Evolutionary conservation across 371 early-diverging fungal genomes (phyloP).

Genomic region (Rhizopus arrhizus): DNA sequence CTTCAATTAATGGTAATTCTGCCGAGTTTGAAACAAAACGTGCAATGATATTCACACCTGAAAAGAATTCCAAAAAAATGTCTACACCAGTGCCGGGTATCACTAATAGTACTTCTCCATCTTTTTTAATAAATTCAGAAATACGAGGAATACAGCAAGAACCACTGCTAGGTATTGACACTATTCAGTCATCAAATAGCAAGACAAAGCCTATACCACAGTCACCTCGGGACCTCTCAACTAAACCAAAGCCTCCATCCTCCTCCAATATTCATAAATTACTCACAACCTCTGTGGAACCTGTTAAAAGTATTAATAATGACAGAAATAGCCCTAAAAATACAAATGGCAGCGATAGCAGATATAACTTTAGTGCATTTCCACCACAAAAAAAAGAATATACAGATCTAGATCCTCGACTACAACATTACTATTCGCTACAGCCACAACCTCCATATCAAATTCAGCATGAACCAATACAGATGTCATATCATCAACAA

Average conservation of each 20-base stretch:
- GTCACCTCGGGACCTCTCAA: conserved; percentile 1
- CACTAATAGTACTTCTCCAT: not conserved
- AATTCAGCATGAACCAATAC: conserved; percentile 9
- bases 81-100: not conserved
- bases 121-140: not conserved
- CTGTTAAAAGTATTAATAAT: not conserved
- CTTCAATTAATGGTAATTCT: not conserved
- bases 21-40: not conserved
- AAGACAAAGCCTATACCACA: conserved; percentile 28
- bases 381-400: conserved; percentile 7
- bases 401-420: not conserved
- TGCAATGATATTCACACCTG: not conserved
- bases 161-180: not conserved
- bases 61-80: not conserved
- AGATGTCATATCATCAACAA: conserved; percentile 11
- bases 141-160: not conserved
- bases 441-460: not conserved
- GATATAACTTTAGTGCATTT: conserved; percentile 15
- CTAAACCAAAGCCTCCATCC: conserved; percentile 1
- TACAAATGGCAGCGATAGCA: not conserved
- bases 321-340: not conserved
- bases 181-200: not conserved
- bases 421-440: not conserved
- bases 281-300: conserved; percentile 21
- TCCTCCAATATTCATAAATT: conserved; percentile 19